Evolutionary conservation across 805 yeast genomes (phyloP), one percentile per base, ranked within the genome.

Genomic region (Saccharomyces eubayanus): DNA sequence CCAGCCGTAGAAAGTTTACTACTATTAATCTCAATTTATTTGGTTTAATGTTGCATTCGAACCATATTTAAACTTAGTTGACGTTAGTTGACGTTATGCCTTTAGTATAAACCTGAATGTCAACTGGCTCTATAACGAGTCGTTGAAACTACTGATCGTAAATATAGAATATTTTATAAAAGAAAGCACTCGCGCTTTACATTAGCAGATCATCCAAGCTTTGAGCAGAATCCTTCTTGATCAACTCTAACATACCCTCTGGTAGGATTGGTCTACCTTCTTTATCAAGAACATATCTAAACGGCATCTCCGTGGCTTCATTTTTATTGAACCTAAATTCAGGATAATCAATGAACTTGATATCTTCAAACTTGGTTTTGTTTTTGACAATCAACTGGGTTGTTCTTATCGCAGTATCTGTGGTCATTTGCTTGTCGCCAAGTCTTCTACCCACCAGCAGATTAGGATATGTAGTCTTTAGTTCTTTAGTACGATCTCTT

Each of bases 231-330:
- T 92, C 99, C 59, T 80, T 80, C 65, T 85, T 84, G 63, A 92
- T 92, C 67, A 92, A 77, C 31, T 84, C 84, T 53, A 89, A 73
- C 98, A 92, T 92, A 0, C 98, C 98, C 53, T 80, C 79, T 0
- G 99, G 99, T 64, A 92, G 75, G 10, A 94, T 87, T 1, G 99
- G 98, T 56, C 80, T 77, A 3, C 81, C 82, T 1, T 77, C 61
- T 11, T 57, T 49, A 61, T 87, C 87, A 55, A 84, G 71, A 16
- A 92, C 85, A 63, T 92, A 92, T 66, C 99, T 78, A 74, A 92
- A 92, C 2, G 99, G 99, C 99, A 92, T 92, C 67, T 92, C 97
- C 0, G 97, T 90, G 2, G 96, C 87, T 70, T 94, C 99, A 64
- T 87, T 82, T 67, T 85, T 85, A 70, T 77, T 85, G 74, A 87